Evolutionary conservation across 1,284 basidiomycete genomes (phyloP).

Genomic region (Trichosporon inkin): DNA sequence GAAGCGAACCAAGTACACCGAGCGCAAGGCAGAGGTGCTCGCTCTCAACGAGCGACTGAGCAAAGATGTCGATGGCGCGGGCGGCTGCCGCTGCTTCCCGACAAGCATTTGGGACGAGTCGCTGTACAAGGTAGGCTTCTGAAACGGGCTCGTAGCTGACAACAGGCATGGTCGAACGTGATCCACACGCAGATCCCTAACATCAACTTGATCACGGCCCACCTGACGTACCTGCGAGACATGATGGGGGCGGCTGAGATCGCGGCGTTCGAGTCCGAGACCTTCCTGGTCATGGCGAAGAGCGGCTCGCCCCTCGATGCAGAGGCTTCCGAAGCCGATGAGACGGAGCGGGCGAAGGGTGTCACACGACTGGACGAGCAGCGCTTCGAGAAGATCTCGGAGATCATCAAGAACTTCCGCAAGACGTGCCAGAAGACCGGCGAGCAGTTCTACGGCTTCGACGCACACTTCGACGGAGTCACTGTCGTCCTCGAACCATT

Average conservation of each 20-base stretch:
- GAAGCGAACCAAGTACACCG: conserved; percentile 59
- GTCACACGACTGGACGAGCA: conserved; percentile 64
- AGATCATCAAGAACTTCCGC: conserved; percentile 93
- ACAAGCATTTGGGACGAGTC: conserved; percentile 98
- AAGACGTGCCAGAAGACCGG: conserved; percentile 68
- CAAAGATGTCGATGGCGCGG: conserved; percentile 31
- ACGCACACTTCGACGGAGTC: conserved; percentile 66
- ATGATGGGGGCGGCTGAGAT: conserved; percentile 88
- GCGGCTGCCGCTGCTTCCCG: conserved; percentile 59
- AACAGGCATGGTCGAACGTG: conserved; percentile 93
- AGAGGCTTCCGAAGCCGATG: conserved; percentile 40
- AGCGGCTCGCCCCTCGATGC: conserved; percentile 47
- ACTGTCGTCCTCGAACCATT: conserved; percentile 91
- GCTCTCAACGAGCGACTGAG: conserved; percentile 57
- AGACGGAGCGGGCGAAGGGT: conserved; percentile 42
- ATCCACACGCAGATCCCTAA: conserved; percentile 96
- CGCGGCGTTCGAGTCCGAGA: conserved; percentile 92
- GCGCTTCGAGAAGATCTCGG: conserved; percentile 91
- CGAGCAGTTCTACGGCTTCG: conserved; percentile 73
- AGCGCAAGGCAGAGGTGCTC: conserved; percentile 65
- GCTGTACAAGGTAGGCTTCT: conserved; percentile 72
- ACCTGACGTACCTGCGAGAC: conserved; percentile 77
- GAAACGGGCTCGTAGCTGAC: background rate
- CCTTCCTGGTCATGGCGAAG: conserved; percentile 88
- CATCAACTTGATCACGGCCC: conserved; percentile 76